Conservation (phyloP, 2,329 filamentous ascomycete genomes). For the Colletotrichum neosansevieriae region DNA sequence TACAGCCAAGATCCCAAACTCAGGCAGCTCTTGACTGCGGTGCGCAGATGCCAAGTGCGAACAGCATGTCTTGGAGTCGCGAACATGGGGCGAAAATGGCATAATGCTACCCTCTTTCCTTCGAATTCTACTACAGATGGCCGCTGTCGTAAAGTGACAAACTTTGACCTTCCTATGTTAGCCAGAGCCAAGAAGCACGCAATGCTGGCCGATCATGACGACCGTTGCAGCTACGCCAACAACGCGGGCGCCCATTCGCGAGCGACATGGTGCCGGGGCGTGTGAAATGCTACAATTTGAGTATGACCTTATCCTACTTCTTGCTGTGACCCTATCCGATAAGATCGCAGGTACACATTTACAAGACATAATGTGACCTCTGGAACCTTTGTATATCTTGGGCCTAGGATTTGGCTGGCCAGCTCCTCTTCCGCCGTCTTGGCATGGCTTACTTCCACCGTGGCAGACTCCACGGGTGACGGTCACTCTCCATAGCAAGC, state of each 20-base stretch:
- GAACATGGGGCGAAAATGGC: slow-evolving; percentile 13
- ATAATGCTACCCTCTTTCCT: background rate
- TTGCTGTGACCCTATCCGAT: slow-evolving; percentile 1
- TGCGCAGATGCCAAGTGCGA: slow-evolving; percentile 20
- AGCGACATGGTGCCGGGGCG: background rate
- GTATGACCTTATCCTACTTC: too few species aligned
- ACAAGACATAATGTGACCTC: background rate
- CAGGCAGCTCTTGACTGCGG: background rate
- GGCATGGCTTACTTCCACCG: background rate
- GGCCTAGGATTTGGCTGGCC: background rate
- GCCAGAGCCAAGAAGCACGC: slow-evolving; percentile 39
- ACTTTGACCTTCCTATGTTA: slow-evolving; percentile 34
- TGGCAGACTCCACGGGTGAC: background rate
- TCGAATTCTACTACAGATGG: background rate
- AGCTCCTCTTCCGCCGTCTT: slow-evolving; percentile 21
- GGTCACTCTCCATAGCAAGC: background rate
- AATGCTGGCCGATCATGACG: slow-evolving; percentile 32
- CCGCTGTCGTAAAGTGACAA: too few species aligned
- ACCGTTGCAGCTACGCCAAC: too few species aligned
- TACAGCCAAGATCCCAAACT: too few species aligned
- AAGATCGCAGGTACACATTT: background rate
- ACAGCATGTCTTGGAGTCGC: background rate
- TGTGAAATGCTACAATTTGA: too few species aligned
- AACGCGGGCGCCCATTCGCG: background rate
- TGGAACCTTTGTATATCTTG: background rate